Evolutionary conservation across 139 green algal genomes (phyloP), one percentile per base, ranked within the genome.

Genomic region (Chlamydomonas urium): DNA sequence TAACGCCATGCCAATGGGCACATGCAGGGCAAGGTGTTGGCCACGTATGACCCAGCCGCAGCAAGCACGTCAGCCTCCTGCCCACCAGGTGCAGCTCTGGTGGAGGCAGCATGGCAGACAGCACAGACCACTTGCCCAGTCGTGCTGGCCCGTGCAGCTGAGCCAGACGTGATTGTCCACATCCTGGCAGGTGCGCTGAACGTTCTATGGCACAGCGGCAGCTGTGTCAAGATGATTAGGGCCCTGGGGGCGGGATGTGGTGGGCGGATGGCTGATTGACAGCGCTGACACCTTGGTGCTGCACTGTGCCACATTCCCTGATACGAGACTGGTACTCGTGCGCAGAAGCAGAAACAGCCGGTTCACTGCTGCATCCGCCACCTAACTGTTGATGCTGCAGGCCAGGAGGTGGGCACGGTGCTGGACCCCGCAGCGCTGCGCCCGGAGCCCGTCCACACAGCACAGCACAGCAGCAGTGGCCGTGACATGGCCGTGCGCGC

Each of bases 401-500:
- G 60, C 33, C 32, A 45, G 14, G 32, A 67, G 26, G 33, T 79
- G 42, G 73, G 73, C 38, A 79, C 66, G 17, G 36, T 79, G 35
- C 21, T 79, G 8, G 73, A 79, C 57, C 66, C 73, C 28, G 56
- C 38, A 4, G 65, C 65, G 24, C 38, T 26, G 29, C 53, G 53
- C 53, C 53, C 23, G 53, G 24, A 50, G 23, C 21, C 53, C 53
- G 42, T 10, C 42, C 42, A 53, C 42, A 53, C 42, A 17, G 42
- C 14, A 10, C 42, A 17, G 14, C 14, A 53, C 42, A 53, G 58
- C 59, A 70, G 53, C 62, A 66, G 8, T 4, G 58, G 65, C 0
- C 56, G 73, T 1, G 73, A 79, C 57, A 74, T 79, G 73, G 73
- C 90, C 0, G 37, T 85, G 38, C 75, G 79, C n/a, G 92, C 94